phyloP scores from a whole-genome alignment of 192 early-diverging fungal species.

The Linnemannia elongata region DNA sequence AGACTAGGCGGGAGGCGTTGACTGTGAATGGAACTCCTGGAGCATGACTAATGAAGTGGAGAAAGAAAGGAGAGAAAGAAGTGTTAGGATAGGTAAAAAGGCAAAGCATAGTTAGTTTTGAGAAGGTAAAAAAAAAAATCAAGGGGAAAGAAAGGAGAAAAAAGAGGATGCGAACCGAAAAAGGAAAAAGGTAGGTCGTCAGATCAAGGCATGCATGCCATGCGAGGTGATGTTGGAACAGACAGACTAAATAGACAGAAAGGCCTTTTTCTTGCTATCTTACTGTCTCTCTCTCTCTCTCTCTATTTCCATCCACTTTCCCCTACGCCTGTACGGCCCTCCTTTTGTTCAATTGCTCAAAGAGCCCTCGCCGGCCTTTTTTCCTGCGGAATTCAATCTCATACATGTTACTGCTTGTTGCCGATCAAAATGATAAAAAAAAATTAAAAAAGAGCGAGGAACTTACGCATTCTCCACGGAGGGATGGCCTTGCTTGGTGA shows the following conservation, averaged over 20 bases:
- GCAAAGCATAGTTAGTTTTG: background rate
- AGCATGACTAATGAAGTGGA: background rate
- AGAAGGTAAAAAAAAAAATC: background rate
- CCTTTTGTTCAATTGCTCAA: background rate
- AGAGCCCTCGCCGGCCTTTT: background rate
- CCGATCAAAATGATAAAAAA: background rate
- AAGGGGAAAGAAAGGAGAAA: conserved; percentile 5
- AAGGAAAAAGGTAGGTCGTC: conserved; percentile 3
- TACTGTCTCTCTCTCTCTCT: too few species aligned
- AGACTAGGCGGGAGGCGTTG: conserved; percentile 33
- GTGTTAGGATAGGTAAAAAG: background rate
- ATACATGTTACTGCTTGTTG: background rate
- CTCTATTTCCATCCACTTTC: background rate
- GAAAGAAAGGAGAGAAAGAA: background rate
- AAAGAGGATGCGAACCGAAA: background rate
- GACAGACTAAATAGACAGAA: background rate
- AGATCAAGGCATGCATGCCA: background rate
- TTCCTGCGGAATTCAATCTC: background rate
- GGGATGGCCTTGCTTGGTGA: conserved; percentile 30
- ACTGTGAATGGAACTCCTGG: conserved; percentile 35
- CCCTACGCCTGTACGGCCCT: background rate
- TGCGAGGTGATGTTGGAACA: background rate
- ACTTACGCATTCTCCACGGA: conserved; percentile 48
- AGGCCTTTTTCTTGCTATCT: too few species aligned
- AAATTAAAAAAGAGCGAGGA: background rate